Base-by-base conservation (phyloP, 2,329 filamentous ascomycete genomes). In the Neofusicoccum laricinum region DNA sequence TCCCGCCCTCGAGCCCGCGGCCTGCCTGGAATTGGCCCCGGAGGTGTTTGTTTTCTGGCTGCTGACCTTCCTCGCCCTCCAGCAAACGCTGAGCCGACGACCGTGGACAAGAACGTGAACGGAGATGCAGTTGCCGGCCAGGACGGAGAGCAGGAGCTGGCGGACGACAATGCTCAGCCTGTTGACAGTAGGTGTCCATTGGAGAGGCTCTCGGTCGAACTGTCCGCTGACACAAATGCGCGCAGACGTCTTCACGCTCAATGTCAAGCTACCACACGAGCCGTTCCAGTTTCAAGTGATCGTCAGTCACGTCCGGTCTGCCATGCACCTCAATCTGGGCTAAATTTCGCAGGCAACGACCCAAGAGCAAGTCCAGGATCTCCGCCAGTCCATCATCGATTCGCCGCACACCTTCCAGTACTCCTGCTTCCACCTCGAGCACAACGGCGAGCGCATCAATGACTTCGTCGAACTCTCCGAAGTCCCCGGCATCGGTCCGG, bases 341-440 rank as follows among this genome's bases (percentile, higher is more conserved):
- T 66, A 78, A 67, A 65, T 62, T 64, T 64, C 66, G 36, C 71
- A 95, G 91, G 91, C 96, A 64, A 94, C 92, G 46, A 89, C 89
- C 69, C 91, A 97, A 83, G 96, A 99, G 80, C 94, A 97, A 78
- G 90, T 98, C 67, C 95, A 98, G 79, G 95, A 99, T 82, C 89
- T 99, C 71, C 91, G 95, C 69, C 95, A 98, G 80, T 94, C 93
- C 67, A 91, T 99, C 76, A 93, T 97, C 80, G 95, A 99, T 79
- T 85, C 93, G 57, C 95, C 95, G 4, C 85, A 90, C 66, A 96
- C 94, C 59, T 95, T 97, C 81, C 93, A 96, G 79, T 97, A 97
- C 82, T 96, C 95, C 61, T 99, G 95, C 84, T 99, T 99, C 82
- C 95, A 99, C 80, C 88, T 99, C 72, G 93, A 98, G 80, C 89